These are phyloP conservation scores for Penicillium maclennaniae DNA, from an alignment of 495 filamentous ascomycete genomes.

Conservation along the genomic window DNA sequence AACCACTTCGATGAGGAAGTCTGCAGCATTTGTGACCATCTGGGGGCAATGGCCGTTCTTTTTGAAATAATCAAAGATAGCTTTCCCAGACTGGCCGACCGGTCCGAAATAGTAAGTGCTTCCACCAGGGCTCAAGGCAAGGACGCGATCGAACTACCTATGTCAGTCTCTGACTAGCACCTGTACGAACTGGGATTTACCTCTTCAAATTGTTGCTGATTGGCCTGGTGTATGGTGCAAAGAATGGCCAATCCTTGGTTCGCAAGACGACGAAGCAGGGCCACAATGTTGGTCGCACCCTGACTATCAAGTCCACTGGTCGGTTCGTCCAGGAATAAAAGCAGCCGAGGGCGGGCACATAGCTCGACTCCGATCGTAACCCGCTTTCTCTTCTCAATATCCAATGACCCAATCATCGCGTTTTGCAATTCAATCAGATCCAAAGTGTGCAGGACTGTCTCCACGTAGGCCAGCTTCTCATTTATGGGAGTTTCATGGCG, in stretches of 20 bases:
- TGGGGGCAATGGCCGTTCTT: slow-evolving; percentile 35
- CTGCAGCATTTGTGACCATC: slow-evolving; percentile 66
- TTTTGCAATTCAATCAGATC: slow-evolving; percentile 82
- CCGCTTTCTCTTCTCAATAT: slow-evolving; percentile 58
- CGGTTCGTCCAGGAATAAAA: slow-evolving; percentile 71
- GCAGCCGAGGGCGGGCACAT: slow-evolving; percentile 65
- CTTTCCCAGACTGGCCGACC: slow-evolving; percentile 52
- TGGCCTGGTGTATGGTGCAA: slow-evolving; percentile 68
- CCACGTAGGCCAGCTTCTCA: slow-evolving; percentile 80
- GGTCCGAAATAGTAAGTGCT: slow-evolving; percentile 66
- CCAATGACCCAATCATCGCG: slow-evolving; percentile 73
- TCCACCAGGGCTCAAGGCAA: slow-evolving; percentile 63
- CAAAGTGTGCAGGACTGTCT: slow-evolving; percentile 71
- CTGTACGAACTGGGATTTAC: slow-evolving; percentile 2
- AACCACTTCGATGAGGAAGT: slow-evolving; percentile 86
- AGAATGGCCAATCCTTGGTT: slow-evolving; percentile 60
- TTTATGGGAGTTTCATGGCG: slow-evolving; percentile 57
- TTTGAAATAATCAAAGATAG: slow-evolving; percentile 52
- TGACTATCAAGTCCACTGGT: slow-evolving; percentile 73
- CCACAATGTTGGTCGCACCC: slow-evolving; percentile 66
- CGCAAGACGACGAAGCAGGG: slow-evolving; percentile 66
- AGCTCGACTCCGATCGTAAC: slow-evolving; percentile 83
- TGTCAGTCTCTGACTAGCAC: not conserved
- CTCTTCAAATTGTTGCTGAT: slow-evolving; percentile 81
- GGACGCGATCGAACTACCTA: slow-evolving; percentile 63